Conservation (phyloP, 2,329 filamentous ascomycete species). For the Ceratocystis cacaofunesta region DNA sequence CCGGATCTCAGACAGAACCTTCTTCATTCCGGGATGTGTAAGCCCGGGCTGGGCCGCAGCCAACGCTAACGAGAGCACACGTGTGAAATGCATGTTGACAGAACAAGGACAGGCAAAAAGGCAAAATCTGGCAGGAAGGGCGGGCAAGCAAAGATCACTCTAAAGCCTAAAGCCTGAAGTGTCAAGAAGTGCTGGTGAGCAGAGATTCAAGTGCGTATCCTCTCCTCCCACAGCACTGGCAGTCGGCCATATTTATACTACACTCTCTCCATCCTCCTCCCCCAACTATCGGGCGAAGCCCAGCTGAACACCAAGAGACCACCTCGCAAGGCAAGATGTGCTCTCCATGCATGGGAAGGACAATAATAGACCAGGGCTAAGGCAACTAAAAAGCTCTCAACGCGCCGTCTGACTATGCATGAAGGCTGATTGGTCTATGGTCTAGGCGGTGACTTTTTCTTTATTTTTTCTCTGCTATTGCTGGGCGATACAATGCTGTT, state of each 20-base stretch:
- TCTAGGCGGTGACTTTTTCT: not conserved
- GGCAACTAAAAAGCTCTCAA: not conserved
- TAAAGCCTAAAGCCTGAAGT: not conserved
- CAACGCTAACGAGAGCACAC: not conserved
- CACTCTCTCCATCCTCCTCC: not conserved
- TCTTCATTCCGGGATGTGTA: constrained; percentile 10
- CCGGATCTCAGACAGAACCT: constrained; percentile 8
- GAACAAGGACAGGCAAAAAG: not conserved
- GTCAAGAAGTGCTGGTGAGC: not conserved
- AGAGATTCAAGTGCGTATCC: not conserved
- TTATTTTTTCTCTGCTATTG: too few relatives aligned
- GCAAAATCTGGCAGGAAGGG: not conserved
- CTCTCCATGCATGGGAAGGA: not conserved
- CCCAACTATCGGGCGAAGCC: not conserved
- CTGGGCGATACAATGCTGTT: not conserved
- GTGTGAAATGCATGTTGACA: not conserved
- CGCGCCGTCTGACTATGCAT: not conserved
- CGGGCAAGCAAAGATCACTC: not conserved
- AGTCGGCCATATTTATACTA: constrained; percentile 1
- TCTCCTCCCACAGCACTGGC: not conserved
- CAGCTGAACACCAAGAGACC: not conserved
- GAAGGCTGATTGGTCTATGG: not conserved
- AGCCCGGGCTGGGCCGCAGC: constrained; percentile 1
- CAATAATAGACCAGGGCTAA: not conserved
- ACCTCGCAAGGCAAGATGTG: not conserved